Conservation (phyloP, 768 basidiomycete genomes). For the Hericium erinaceus region DNA sequence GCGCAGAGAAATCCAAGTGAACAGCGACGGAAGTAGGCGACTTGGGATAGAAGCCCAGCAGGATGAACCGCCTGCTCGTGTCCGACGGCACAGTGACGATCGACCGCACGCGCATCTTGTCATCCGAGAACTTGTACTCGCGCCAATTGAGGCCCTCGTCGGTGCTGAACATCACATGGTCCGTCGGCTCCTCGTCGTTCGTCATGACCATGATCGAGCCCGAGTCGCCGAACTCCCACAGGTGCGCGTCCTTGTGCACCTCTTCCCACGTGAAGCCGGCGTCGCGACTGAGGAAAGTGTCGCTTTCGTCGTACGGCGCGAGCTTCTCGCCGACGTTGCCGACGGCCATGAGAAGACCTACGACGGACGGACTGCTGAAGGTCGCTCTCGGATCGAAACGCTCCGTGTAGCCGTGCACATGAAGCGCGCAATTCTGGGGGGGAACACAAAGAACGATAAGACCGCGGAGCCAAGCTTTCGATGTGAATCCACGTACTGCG, state of each 20-base stretch:
- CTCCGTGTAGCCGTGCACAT: slow-evolving; percentile 95
- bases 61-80: slow-evolving; percentile 84
- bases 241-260: slow-evolving; percentile 94
- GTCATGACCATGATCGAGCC: slow-evolving; percentile 90
- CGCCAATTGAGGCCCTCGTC: slow-evolving; percentile 86
- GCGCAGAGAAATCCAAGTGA: slow-evolving; percentile 80
- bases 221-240: slow-evolving; percentile 98
- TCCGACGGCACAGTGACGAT: slow-evolving; percentile 88
- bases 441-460: neutral
- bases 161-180: slow-evolving; percentile 81
- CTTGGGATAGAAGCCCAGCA: slow-evolving; percentile 58
- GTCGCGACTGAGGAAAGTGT: slow-evolving; percentile 94
- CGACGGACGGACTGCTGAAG: slow-evolving; percentile 85
- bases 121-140: slow-evolving; percentile 74
- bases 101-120: slow-evolving; percentile 60
- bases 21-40: slow-evolving; percentile 49
- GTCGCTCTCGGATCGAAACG: slow-evolving; percentile 85
- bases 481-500: slow-evolving; percentile 39
- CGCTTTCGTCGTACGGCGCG: slow-evolving; percentile 73
- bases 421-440: slow-evolving; percentile 80
- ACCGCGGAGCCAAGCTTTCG: neutral
- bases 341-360: slow-evolving; percentile 91
- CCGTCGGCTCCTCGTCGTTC: slow-evolving; percentile 91
- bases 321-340: slow-evolving; percentile 89
- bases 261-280: slow-evolving; percentile 98